Conservation (phyloP, 2,329 filamentous ascomycete species). For the Aureobasidium pullulans region DNA sequence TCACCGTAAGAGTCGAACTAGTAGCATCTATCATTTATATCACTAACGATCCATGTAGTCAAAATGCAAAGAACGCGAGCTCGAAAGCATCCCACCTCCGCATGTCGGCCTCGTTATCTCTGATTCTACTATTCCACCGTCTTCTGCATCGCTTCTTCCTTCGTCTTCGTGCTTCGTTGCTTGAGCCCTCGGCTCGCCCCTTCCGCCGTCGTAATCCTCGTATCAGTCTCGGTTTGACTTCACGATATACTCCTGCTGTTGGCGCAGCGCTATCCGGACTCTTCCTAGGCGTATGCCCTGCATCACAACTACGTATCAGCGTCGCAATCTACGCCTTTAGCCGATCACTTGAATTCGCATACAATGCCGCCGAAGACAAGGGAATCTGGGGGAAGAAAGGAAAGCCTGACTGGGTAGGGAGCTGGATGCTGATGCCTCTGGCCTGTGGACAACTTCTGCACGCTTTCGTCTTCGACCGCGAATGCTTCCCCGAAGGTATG, state of each 20-base stretch:
- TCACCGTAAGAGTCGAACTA: neutral
- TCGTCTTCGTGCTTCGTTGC: conserved; percentile 67
- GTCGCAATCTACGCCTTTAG: conserved; percentile 77
- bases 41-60: neutral
- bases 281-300: conserved; percentile 68
- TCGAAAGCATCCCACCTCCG: conserved; percentile 53
- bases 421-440: conserved; percentile 45
- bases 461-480: conserved; percentile 45
- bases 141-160: conserved; percentile 85
- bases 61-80: neutral
- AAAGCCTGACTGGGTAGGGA: conserved; percentile 58
- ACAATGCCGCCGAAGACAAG: conserved; percentile 68
- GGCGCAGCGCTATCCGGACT: conserved; percentile 83
- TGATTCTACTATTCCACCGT: conserved; percentile 81
- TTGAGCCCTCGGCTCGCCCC: conserved; percentile 66
- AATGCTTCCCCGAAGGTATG: conserved; percentile 49
- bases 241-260: conserved; percentile 76
- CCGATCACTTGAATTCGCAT: conserved; percentile 75
- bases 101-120: conserved; percentile 73
- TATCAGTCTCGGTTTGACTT: conserved; percentile 68
- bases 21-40: neutral
- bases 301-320: conserved; percentile 64
- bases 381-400: conserved; percentile 36
- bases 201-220: conserved; percentile 79
- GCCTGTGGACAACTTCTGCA: conserved; percentile 43